phyloP scores from a whole-genome alignment of 1,284 basidiomycete genomes.

The Austroboletus niveus region DNA sequence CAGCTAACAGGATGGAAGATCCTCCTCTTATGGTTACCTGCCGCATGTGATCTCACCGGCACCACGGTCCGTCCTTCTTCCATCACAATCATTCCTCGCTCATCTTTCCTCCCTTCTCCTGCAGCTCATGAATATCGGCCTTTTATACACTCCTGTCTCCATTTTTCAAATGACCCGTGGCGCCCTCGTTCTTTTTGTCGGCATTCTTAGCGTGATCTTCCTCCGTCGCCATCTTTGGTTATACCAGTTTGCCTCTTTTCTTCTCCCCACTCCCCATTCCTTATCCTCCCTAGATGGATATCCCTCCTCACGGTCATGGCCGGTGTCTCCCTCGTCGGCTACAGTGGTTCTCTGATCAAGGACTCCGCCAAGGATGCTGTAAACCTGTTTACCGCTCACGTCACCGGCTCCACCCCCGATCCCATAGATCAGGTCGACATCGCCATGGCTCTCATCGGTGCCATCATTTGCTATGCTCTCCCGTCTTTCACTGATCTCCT shows the following conservation, averaged over 20 bases:
- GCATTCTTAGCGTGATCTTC: constrained; percentile 89
- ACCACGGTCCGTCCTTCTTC: constrained; percentile 65
- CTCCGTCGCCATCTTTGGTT: constrained; percentile 77
- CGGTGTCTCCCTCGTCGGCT: constrained; percentile 90
- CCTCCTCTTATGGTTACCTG: constrained; percentile 84
- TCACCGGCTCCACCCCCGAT: constrained; percentile 28
- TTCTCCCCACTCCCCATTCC: not conserved
- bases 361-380: constrained; percentile 54
- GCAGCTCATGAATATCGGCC: constrained; percentile 91
- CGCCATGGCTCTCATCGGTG: constrained; percentile 67
- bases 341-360: constrained; percentile 86
- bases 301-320: constrained; percentile 88
- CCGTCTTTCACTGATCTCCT: constrained; percentile 2
- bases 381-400: constrained; percentile 25
- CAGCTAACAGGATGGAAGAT: constrained; percentile 66
- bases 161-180: constrained; percentile 99
- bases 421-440: constrained; percentile 55
- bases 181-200: constrained; percentile 96
- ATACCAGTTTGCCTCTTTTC: constrained; percentile 61
- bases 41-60: constrained; percentile 82
- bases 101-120: constrained; percentile 4
- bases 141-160: constrained; percentile 94
- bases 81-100: constrained; percentile 1
- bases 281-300: constrained; percentile 66
- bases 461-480: constrained; percentile 21